phyloP scores from a whole-genome alignment of 1,284 basidiomycete genomes.

The Ceratobasidium sp. region DNA sequence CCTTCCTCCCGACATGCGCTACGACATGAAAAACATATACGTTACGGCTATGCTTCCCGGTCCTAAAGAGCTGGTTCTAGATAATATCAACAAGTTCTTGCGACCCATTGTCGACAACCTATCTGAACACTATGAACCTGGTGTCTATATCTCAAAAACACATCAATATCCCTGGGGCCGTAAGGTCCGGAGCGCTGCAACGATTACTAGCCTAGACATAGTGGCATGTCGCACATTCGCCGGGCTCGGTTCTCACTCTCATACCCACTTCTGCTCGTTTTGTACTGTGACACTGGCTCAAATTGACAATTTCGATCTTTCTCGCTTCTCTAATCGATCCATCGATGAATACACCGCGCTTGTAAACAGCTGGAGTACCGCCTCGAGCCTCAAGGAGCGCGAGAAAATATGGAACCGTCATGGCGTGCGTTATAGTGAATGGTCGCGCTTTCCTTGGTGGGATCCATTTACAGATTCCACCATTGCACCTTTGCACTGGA shows the following conservation, averaged over 20 bases:
- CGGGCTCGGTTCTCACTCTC: neutral
- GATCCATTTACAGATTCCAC: neutral
- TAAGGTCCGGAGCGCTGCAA: neutral
- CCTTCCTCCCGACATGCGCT: constrained; percentile 56
- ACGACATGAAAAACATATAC: constrained; percentile 58
- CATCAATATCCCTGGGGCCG: constrained; percentile 17
- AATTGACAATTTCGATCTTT: neutral
- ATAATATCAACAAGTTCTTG: constrained; percentile 55
- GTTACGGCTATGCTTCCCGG: constrained; percentile 58
- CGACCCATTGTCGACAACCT: constrained; percentile 55
- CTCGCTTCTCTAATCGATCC: neutral
- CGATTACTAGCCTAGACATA: neutral
- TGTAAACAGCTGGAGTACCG: neutral
- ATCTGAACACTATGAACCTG: constrained; percentile 53
- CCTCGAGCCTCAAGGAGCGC: neutral
- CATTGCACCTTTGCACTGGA: constrained; percentile 1
- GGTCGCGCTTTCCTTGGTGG: neutral
- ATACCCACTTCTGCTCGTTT: neutral
- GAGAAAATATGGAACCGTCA: neutral
- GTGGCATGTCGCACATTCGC: neutral
- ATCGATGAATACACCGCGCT: neutral
- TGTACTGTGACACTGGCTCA: neutral
- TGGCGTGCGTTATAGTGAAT: constrained; percentile 1
- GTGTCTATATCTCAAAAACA: constrained; percentile 51
- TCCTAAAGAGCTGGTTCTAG: constrained; percentile 47